Evolutionary conservation across 2,329 filamentous ascomycete genomes (phyloP).

Genomic region (Sclerotinia sclerotiorum): DNA sequence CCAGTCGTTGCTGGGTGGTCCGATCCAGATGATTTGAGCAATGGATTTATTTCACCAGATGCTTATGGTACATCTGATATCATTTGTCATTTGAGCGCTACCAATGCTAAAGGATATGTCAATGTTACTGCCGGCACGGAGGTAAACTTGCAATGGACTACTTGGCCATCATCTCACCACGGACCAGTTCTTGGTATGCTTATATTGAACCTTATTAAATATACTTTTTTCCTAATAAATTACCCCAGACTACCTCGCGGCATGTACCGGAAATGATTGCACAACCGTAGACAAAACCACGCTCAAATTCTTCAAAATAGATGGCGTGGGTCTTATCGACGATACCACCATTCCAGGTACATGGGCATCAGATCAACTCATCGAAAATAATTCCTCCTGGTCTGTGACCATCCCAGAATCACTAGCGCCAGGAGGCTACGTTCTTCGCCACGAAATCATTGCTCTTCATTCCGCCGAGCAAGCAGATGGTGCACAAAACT

Average conservation of each 20-base stretch:
- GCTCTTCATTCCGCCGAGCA: constrained; percentile 36
- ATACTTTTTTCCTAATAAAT: background rate
- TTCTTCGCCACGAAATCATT: constrained; percentile 48
- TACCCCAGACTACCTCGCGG: constrained; percentile 36
- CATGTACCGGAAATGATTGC: constrained; percentile 44
- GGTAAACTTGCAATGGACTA: constrained; percentile 50
- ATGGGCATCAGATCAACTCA: constrained; percentile 50
- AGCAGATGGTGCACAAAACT: constrained; percentile 49
- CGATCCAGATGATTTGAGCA: constrained; percentile 48
- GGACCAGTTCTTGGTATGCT: constrained; percentile 36
- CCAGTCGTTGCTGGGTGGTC: constrained; percentile 56
- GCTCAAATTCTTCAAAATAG: constrained; percentile 48
- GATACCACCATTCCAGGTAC: constrained; percentile 40
- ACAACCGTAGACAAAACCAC: constrained; percentile 43
- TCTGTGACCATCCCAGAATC: constrained; percentile 47
- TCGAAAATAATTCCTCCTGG: constrained; percentile 54
- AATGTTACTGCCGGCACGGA: constrained; percentile 48
- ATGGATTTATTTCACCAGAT: constrained; percentile 51
- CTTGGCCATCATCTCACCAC: constrained; percentile 51
- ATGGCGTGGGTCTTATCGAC: constrained; percentile 42
- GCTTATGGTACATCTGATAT: constrained; percentile 47
- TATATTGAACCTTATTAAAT: too few species aligned
- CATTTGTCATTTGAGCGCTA: constrained; percentile 50
- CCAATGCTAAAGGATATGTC: constrained; percentile 45
- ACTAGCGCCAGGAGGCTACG: constrained; percentile 49